Conservation (phyloP, 345 rosid genomes). For the Combretum micranthum region DNA sequence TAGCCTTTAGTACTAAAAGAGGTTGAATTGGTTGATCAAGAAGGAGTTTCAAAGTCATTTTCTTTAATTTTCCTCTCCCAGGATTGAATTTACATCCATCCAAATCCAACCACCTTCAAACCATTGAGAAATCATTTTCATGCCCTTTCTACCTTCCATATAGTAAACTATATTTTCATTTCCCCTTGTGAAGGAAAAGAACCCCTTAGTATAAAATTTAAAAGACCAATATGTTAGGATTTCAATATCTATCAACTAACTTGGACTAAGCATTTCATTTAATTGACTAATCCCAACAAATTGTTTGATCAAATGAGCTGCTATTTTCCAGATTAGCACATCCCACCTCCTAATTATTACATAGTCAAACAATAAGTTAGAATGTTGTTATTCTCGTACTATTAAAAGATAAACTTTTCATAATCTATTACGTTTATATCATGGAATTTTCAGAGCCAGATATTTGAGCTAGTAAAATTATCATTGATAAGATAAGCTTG, state of each 20-base stretch:
- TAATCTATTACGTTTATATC: too few relatives aligned
- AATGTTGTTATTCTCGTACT: too few relatives aligned
- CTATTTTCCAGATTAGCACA: too few relatives aligned
- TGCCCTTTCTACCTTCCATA: neutral
- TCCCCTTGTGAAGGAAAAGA: neutral
- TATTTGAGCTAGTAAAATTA: neutral
- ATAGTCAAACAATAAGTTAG: too few relatives aligned
- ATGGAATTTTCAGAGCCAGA: too few relatives aligned
- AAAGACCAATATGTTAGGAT: too few relatives aligned
- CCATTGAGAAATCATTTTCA: conserved; percentile 9
- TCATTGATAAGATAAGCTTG: neutral
- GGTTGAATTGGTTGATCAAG: conserved; percentile 14
- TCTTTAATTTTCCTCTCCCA: conserved; percentile 9
- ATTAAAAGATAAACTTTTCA: too few relatives aligned
- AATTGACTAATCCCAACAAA: too few relatives aligned
- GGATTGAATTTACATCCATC: conserved; percentile 12
- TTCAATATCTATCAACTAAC: too few relatives aligned
- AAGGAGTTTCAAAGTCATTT: conserved; percentile 13
- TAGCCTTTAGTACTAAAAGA: neutral
- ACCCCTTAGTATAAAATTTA: neutral
- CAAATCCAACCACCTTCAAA: conserved; percentile 8
- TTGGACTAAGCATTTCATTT: too few relatives aligned
- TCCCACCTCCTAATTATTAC: too few relatives aligned
- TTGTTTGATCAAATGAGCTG: too few relatives aligned
- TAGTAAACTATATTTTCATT: neutral